Evolutionary conservation across 345 rosid species (phyloP).

Genomic region (Abelmoschus esculentus): DNA sequence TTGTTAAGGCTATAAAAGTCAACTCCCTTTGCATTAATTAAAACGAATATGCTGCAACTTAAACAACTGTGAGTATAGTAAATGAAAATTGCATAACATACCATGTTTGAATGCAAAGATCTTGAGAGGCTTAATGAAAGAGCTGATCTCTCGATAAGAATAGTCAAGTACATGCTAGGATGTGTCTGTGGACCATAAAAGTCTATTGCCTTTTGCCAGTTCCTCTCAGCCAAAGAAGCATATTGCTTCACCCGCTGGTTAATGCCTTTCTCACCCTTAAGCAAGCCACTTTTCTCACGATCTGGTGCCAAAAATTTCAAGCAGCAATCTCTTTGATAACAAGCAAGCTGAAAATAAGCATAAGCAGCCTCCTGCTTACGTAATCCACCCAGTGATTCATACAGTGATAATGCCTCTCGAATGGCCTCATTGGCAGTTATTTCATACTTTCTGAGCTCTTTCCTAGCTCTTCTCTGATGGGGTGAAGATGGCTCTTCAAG

Average conservation of each 20-base stretch:
- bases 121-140: constrained; percentile 52
- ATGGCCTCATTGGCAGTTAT: constrained; percentile 87
- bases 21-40: too few species aligned
- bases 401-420: constrained; percentile 73
- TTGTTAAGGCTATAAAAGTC: too few species aligned
- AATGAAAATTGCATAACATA: constrained; percentile 26
- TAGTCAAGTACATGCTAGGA: constrained; percentile 70
- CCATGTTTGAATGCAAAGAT: constrained; percentile 41
- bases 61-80: background rate
- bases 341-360: constrained; percentile 77
- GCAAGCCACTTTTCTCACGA: constrained; percentile 28
- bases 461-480: constrained; percentile 26
- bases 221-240: constrained; percentile 76
- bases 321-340: constrained; percentile 74
- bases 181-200: constrained; percentile 62
- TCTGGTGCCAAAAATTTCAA: constrained; percentile 51
- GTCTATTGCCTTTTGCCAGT: constrained; percentile 76
- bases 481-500: constrained; percentile 26
- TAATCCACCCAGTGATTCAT: constrained; percentile 70
- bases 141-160: constrained; percentile 64
- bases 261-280: constrained; percentile 39
- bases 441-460: constrained; percentile 45
- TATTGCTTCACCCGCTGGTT: constrained; percentile 74
- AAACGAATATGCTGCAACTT: too few species aligned
- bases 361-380: constrained; percentile 87